Evolutionary conservation across 2,329 filamentous ascomycete species (phyloP), one percentile per base, ranked within the genome.

Genomic region (Chaetomium strumarium): DNA sequence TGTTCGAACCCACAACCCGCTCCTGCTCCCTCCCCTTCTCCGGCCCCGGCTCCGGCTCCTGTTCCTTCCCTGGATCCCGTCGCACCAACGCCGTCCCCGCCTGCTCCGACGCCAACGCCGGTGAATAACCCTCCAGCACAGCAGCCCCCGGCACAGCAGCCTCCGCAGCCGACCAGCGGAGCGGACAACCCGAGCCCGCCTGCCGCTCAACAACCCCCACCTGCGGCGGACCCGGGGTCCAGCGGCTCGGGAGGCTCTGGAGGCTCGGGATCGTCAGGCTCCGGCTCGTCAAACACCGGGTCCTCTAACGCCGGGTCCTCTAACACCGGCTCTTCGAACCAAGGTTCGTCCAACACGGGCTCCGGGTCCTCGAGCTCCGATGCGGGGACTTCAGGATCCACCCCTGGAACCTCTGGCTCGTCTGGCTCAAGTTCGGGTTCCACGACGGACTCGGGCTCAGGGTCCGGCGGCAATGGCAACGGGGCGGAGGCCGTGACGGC

Each of bases 391-490:
- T 30, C 49, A 34, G 46, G 44, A 14, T 19, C 46, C 31, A 17
- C 38, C 11, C 31, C 19, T 16, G 45, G 41, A 45, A 24, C 16
- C 31, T n/a, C 41, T 12, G 17, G 36, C 30, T 34, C 50, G 8
- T 37, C 53, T n/a, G 24, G 43, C 33, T 47, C 52, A 14, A 37
- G 44, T 11, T 29, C 43, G n/a, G n/a, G n/a, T n/a, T n/a, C n/a
- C 13, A 20, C 47, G 40, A 3, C 37, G 30, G 30, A 41, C 31
- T 20, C 50, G 16, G 39, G 30, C 16, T 53, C 49, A 29, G 49
- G 52, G 1, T 52, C 48, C 11, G 51, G 54, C 14, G 43, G 47
- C 11, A 43, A 19, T 19, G 51, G 38, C 2, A 37, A 13, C 19
- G 8, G 5, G 4, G 19, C 37, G 42, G 46, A 17, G 24, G 29